Percentiles rank a stretch among this genome's conserved stretches.
Evolutionary conservation across 768 basidiomycete genomes (phyloP).

Genomic region (Boletus speciosus): DNA sequence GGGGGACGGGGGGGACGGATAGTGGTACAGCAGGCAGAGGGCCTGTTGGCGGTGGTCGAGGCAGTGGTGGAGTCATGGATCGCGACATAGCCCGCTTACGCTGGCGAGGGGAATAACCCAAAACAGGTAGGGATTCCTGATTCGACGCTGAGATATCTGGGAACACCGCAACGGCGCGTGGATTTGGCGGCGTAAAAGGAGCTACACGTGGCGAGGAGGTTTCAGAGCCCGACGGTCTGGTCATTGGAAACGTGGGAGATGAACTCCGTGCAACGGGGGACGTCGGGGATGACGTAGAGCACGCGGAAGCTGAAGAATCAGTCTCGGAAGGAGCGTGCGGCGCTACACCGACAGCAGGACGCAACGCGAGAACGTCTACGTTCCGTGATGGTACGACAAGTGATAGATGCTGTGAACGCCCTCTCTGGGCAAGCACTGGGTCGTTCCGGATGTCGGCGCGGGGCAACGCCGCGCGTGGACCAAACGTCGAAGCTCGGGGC

Average conservation of each 20-base stretch:
- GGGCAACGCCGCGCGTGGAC: neutral
- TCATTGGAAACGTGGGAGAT: conserved; percentile 1
- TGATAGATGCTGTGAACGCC: conserved; percentile 12
- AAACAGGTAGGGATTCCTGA: conserved; percentile 19
- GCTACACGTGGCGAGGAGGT: neutral
- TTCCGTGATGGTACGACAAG: conserved; percentile 14
- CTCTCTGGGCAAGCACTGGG: neutral
- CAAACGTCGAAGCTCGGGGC: conserved; percentile 22
- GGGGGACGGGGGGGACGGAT: conserved; percentile 22
- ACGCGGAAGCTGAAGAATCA: conserved; percentile 3
- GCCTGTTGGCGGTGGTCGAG: conserved; percentile 27
- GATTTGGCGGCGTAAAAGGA: conserved; percentile 5
- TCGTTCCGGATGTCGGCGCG: neutral
- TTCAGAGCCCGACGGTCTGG: neutral
- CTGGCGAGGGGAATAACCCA: conserved; percentile 15
- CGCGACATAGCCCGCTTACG: conserved; percentile 26
- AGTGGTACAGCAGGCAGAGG: conserved; percentile 30
- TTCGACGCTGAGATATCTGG: conserved; percentile 5
- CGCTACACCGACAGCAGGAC: conserved; percentile 20
- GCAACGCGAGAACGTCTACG: neutral
- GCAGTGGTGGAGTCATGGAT: conserved; percentile 22
- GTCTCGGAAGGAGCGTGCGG: conserved; percentile 25
- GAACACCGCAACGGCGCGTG: neutral
- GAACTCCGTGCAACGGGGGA: conserved; percentile 3
- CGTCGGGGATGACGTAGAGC: conserved; percentile 14